Base-by-base conservation (phyloP, 2,329 filamentous ascomycete species). In the Colletotrichum siamense region DNA sequence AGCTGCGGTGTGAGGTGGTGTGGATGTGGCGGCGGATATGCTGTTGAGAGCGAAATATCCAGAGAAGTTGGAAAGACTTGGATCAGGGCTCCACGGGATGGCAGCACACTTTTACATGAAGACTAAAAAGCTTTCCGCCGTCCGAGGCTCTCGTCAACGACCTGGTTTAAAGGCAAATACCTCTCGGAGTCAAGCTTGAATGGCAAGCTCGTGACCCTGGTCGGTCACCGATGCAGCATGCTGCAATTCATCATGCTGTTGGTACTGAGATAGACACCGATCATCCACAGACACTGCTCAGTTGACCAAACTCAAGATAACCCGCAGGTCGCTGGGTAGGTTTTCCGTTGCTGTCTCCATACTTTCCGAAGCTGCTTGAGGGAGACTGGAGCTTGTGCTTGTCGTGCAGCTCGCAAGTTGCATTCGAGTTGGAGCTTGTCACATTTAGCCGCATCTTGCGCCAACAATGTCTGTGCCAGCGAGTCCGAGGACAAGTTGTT, bases 81-180 rank as follows among this genome's bases (percentile, higher is more conserved):
- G 73, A 68, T 68, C 73, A 68, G 52, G 63, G 63, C 69, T 73
- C 69, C 36, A 73, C 39, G 30, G 57, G 62, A 36, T 71, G 18
- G 68, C 32, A 34, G 39, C 22, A 52, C 32, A 59, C 39, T 67
- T 62, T 68, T 55, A 67, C 59, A 67, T 68, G 26, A 24, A 75
- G 44, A 67, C 62, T 62, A 67, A 36, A 49, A 24, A 18, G 24
- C n/a, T 24, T 65, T 16, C 34, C 30, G n/a, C 18, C 26, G 26
- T 26, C 6, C 9, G 13, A 8, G 18, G 39, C 22, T 26, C 32
- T 49, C 34, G 34, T 36, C 30, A 28, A 64, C 34, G n/a, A 64
- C 15, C 62, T 64, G 62, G 34, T 30, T 36, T 28, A 36, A 44
- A 36, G 30, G 32, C 44, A 26, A 26, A 64, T 64, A 64, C 15